Evolutionary conservation across 2,329 filamentous ascomycete species (phyloP).

Genomic region (Claviceps humidiphila): DNA sequence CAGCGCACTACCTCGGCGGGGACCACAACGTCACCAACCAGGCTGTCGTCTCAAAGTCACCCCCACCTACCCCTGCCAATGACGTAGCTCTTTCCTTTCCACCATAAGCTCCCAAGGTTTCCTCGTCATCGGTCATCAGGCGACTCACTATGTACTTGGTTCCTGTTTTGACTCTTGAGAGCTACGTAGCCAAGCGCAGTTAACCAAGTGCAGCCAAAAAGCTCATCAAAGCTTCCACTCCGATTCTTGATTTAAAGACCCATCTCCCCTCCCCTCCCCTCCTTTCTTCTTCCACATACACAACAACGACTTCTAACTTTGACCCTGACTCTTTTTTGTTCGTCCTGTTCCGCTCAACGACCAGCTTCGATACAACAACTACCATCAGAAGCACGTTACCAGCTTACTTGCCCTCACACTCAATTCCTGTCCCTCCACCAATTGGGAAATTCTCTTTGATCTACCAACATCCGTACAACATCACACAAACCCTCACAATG

Average conservation of each 20-base stretch:
- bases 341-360: not conserved
- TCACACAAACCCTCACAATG: slow-evolving; percentile 32
- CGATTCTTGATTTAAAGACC: not conserved
- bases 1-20: not conserved
- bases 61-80: not conserved
- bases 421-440: too few species aligned
- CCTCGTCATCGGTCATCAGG: not conserved
- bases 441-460: not conserved
- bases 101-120: not conserved
- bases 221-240: not conserved
- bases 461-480: not conserved
- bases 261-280: not conserved
- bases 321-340: too few species aligned
- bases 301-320: not conserved
- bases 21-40: not conserved
- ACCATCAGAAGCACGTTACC: not conserved
- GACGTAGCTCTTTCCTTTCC: slow-evolving; percentile 2
- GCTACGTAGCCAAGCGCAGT: not conserved
- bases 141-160: too few species aligned
- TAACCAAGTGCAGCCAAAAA: not conserved
- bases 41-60: not conserved
- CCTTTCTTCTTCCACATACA: not conserved
- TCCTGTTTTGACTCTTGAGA: not conserved
- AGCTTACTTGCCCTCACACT: not conserved
- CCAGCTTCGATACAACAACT: not conserved